Evolutionary conservation across 371 early-diverging fungal genomes (phyloP).

Genomic region (Rhizopus delemar): DNA sequence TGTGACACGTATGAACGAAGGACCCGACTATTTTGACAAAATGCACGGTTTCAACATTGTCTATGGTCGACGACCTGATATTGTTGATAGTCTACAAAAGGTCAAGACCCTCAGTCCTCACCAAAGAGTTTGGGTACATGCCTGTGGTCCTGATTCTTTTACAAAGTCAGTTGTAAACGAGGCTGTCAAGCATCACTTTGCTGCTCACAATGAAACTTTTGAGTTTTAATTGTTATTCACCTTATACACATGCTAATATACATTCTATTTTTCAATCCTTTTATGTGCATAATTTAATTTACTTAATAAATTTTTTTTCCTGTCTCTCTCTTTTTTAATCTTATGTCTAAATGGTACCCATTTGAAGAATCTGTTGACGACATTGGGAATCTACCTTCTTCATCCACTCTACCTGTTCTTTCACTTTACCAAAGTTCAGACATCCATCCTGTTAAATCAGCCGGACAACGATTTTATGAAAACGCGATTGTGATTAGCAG

Average conservation of each 20-base stretch:
- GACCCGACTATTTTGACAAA: conserved; percentile 20
- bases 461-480: not conserved
- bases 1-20: conserved; percentile 35
- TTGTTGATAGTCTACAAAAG: conserved; percentile 25
- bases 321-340: not conserved
- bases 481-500: not conserved
- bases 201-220: conserved; percentile 45
- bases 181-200: conserved; percentile 33
- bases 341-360: not conserved
- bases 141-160: conserved; percentile 40
- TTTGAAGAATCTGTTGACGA: no score
- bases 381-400: no score
- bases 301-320: not conserved
- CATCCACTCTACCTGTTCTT: no score
- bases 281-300: not conserved
- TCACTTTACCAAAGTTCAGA: not conserved
- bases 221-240: conserved; percentile 31
- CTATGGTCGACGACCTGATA: conserved; percentile 34
- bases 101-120: conserved; percentile 19
- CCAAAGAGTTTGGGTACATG: conserved; percentile 36
- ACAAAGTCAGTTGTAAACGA: conserved; percentile 37
- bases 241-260: not conserved
- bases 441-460: not conserved
- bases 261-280: not conserved
- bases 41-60: conserved; percentile 8